Percentiles rank a stretch among this genome's conserved stretches.
Evolutionary conservation across 805 yeast species (phyloP).

Genomic region (Starmerella etchellsii): DNA sequence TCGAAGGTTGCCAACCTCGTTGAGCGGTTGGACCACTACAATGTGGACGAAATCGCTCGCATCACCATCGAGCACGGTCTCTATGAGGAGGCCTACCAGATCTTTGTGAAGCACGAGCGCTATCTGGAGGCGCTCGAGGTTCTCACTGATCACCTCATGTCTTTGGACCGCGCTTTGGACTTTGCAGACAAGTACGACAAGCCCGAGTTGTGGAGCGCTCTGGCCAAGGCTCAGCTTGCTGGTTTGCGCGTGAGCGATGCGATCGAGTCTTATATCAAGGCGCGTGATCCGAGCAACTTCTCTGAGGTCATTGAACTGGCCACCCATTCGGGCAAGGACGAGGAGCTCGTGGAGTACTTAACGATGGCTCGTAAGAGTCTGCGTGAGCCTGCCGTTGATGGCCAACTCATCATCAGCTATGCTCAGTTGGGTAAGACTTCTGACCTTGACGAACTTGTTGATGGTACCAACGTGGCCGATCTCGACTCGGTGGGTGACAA

Average conservation of each 20-base stretch:
- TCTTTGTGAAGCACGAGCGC: constrained; percentile 73
- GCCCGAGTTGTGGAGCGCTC: constrained; percentile 83
- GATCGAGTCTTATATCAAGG: constrained; percentile 78
- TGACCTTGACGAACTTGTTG: constrained; percentile 75
- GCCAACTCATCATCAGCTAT: constrained; percentile 75
- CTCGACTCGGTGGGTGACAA: constrained; percentile 86
- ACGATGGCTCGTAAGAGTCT: constrained; percentile 82
- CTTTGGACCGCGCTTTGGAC: constrained; percentile 85
- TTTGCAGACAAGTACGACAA: constrained; percentile 82
- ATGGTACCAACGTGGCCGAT: constrained; percentile 85
- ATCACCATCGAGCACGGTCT: constrained; percentile 79
- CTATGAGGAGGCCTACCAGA: constrained; percentile 87
- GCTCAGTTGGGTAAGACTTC: constrained; percentile 63
- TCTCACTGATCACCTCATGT: constrained; percentile 81
- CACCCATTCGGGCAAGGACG: constrained; percentile 91
- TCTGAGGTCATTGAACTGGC: constrained; percentile 88
- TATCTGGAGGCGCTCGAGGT: constrained; percentile 74
- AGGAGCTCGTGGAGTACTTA: constrained; percentile 76
- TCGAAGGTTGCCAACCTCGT: constrained; percentile 70
- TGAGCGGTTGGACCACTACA: constrained; percentile 81
- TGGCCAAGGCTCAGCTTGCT: constrained; percentile 90
- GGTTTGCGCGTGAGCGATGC: constrained; percentile 89
- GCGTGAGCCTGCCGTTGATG: constrained; percentile 87
- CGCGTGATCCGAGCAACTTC: constrained; percentile 81
- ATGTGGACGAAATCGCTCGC: constrained; percentile 87